Conservation (phyloP, 345 rosid species). For the Eutrema yunnanense region DNA sequence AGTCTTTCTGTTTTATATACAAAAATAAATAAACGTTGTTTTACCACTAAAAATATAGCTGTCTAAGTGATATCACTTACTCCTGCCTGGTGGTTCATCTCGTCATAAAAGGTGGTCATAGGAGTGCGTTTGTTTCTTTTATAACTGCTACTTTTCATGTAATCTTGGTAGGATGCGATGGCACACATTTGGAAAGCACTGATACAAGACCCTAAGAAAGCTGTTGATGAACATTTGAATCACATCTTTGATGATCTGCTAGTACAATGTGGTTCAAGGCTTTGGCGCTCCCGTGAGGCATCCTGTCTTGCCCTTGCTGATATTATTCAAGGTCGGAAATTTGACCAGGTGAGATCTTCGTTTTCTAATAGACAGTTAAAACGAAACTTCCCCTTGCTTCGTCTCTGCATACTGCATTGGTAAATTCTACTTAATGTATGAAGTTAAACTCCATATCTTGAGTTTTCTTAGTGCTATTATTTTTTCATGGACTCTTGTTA, state of each 20-base stretch:
- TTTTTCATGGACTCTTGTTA: slow-evolving; percentile 11
- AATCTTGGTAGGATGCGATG: slow-evolving; percentile 77
- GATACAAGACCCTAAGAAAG: slow-evolving; percentile 70
- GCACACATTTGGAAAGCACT: slow-evolving; percentile 94
- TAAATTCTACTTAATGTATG: background rate
- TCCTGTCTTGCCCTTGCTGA: slow-evolving; percentile 93
- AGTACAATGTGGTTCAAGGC: slow-evolving; percentile 80
- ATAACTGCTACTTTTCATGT: slow-evolving; percentile 17
- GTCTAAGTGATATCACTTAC: background rate
- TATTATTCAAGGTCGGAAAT: slow-evolving; percentile 87
- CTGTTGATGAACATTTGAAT: slow-evolving; percentile 80
- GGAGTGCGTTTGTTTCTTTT: background rate
- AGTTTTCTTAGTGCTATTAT: background rate
- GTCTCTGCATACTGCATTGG: background rate
- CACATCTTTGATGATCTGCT: slow-evolving; percentile 76
- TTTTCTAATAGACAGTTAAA: background rate
- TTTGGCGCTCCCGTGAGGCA: slow-evolving; percentile 97
- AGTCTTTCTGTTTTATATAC: background rate
- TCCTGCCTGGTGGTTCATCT: background rate
- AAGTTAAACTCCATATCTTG: background rate
- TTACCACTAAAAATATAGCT: background rate
- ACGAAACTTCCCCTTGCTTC: background rate
- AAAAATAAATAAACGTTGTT: background rate
- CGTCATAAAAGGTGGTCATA: background rate
- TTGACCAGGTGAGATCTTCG: slow-evolving; percentile 59